Evolutionary conservation across 495 filamentous ascomycete species (phyloP).

Genomic region (Lasiosphaeris hirsuta): DNA sequence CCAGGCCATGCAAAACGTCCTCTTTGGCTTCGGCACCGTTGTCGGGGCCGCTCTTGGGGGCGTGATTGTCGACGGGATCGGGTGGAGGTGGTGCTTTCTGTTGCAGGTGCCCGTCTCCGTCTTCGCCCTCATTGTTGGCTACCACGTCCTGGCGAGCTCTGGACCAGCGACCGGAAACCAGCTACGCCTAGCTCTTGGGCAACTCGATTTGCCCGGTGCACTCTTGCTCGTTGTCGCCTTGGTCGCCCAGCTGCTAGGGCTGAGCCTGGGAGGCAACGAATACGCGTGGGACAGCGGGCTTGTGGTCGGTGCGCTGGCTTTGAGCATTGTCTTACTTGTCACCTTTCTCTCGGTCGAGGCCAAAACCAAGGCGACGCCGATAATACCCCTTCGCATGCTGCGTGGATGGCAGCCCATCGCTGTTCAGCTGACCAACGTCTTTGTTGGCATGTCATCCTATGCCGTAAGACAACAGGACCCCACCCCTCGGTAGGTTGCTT

Average conservation of each 20-base stretch:
- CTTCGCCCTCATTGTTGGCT: constrained; percentile 52
- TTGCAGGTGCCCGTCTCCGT: constrained; percentile 52
- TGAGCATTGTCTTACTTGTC: constrained; percentile 48
- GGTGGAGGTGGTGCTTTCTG: constrained; percentile 51
- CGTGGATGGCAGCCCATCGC: constrained; percentile 49
- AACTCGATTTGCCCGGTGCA: constrained; percentile 54
- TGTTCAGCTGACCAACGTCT: constrained; percentile 58
- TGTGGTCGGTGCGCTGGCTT: constrained; percentile 49
- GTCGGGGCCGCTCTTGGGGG: constrained; percentile 48
- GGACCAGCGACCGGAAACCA: constrained; percentile 13
- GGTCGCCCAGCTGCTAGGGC: constrained; percentile 52
- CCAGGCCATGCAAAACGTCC: constrained; percentile 59
- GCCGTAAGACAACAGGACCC: constrained; percentile 50
- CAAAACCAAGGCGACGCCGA: constrained; percentile 53
- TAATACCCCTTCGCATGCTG: constrained; percentile 60
- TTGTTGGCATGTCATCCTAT: constrained; percentile 59
- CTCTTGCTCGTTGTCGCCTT: constrained; percentile 53
- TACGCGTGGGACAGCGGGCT: constrained; percentile 53
- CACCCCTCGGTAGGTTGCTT: too few relatives aligned
- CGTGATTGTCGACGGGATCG: constrained; percentile 45
- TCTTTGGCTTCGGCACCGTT: constrained; percentile 53
- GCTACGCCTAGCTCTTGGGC: constrained; percentile 42
- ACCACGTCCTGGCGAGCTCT: constrained; percentile 48
- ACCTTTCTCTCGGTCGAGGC: constrained; percentile 54
- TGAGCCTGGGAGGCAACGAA: constrained; percentile 61